These are phyloP conservation scores for Chrysopogon serrulatus DNA, from an alignment of 176 grass and related monocot genomes.

Conservation along the genomic window DNA sequence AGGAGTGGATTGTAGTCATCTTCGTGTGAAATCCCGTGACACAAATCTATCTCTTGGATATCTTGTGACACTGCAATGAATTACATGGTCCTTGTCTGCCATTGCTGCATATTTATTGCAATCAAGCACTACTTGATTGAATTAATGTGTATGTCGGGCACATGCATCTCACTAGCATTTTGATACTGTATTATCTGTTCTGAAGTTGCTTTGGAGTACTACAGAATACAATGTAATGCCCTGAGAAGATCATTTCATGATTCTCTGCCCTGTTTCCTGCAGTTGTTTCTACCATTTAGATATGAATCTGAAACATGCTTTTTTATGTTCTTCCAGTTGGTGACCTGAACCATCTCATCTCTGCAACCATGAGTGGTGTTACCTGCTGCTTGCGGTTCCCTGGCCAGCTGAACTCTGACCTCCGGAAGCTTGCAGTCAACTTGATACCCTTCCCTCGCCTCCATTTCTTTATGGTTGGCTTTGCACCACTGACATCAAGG, in stretches of 20 bases:
- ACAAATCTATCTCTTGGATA: neutral
- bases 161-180: neutral
- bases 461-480: slow-evolving; percentile 96
- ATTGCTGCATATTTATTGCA: neutral
- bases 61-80: neutral
- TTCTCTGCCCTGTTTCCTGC: neutral
- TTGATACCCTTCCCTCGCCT: slow-evolving; percentile 87
- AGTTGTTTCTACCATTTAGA: neutral
- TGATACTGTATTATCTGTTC: neutral
- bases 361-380: slow-evolving; percentile 85
- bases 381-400: slow-evolving; percentile 80
- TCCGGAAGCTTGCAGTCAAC: slow-evolving; percentile 75
- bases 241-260: neutral
- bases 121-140: too few species aligned
- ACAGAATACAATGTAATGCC: neutral
- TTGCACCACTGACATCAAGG: slow-evolving; percentile 79
- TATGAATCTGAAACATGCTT: neutral
- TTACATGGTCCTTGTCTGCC: neutral
- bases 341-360: slow-evolving; percentile 83
- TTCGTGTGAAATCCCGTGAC: too few species aligned
- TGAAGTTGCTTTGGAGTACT: neutral
- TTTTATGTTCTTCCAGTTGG: slow-evolving; percentile 57
- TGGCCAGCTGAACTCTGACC: slow-evolving; percentile 65
- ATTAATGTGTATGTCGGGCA: too few species aligned
- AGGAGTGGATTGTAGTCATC: too few species aligned